A percentile compares a stretch with the other conserved stretches of the same genome.
Conservation (phyloP, 805 yeast species). For the Saccharomycopsis olivae region DNA sequence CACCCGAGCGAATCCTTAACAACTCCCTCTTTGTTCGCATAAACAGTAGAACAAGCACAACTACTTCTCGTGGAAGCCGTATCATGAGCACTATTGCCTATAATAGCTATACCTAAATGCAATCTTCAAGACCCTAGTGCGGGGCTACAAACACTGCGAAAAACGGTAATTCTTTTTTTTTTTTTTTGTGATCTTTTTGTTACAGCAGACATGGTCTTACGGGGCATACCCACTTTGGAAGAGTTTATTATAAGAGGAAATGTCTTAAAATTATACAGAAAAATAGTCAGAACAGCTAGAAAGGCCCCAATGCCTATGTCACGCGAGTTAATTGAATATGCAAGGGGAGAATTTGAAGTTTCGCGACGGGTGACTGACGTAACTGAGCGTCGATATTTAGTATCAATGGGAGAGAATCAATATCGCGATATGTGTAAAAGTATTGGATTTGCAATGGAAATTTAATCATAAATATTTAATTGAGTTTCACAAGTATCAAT, state of each 20-base stretch:
- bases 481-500: neutral
- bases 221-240: constrained; percentile 13
- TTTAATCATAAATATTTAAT: no score
- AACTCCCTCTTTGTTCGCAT: no score
- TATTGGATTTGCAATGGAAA: constrained; percentile 25
- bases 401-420: constrained; percentile 26
- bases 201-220: no score
- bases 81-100: no score
- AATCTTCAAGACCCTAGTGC: no score
- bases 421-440: constrained; percentile 24
- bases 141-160: no score
- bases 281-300: constrained; percentile 23
- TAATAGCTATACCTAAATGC: no score
- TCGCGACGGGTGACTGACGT: constrained; percentile 21
- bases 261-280: constrained; percentile 24
- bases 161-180: no score
- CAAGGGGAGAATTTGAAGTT: constrained; percentile 26
- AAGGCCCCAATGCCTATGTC: constrained; percentile 21
- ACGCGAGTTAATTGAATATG: constrained; percentile 22
- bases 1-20: no score
- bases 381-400: constrained; percentile 22
- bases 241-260: constrained; percentile 25
- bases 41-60: no score
- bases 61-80: no score
- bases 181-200: no score